Evolutionary conservation across 306 rosid genomes (phyloP).

Genomic region (Vigna nakashimae): DNA sequence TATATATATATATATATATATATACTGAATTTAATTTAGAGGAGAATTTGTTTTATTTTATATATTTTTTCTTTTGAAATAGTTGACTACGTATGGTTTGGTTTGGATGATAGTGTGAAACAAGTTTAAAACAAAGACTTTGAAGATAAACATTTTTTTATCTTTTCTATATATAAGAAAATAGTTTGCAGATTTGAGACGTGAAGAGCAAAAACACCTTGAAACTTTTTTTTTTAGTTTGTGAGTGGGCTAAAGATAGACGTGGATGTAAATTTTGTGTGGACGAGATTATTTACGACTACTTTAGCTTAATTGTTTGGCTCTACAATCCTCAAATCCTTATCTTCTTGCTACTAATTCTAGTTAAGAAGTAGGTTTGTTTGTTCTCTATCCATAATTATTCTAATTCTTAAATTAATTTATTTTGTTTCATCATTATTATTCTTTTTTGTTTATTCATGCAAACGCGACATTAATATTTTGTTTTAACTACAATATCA

Average conservation of each 20-base stretch:
- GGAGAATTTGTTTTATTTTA: too few relatives aligned
- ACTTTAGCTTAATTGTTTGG: conserved; percentile 23
- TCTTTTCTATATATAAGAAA: too few relatives aligned
- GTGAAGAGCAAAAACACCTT: too few relatives aligned
- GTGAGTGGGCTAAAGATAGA: neutral
- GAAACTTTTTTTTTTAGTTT: too few relatives aligned
- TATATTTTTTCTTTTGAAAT: too few relatives aligned
- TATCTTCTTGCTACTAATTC: conserved; percentile 24
- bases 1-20: too few relatives aligned
- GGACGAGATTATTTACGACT: conserved; percentile 20
- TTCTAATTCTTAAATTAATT: neutral
- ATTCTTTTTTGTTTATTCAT: neutral
- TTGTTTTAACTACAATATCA: neutral
- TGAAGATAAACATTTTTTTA: too few relatives aligned
- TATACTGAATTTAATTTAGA: too few relatives aligned
- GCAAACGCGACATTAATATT: neutral
- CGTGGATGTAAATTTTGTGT: conserved; percentile 12
- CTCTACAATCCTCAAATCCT: conserved; percentile 16
- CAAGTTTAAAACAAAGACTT: too few relatives aligned
- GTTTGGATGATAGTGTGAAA: too few relatives aligned
- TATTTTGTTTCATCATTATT: neutral
- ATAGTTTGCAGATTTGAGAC: too few relatives aligned
- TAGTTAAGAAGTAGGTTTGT: conserved; percentile 36
- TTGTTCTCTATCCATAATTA: neutral
- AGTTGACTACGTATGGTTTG: too few relatives aligned